Evolutionary conservation across 495 filamentous ascomycete species (phyloP), one percentile per base, ranked within the genome.

Genomic region (Hypoxylon subgilvum): DNA sequence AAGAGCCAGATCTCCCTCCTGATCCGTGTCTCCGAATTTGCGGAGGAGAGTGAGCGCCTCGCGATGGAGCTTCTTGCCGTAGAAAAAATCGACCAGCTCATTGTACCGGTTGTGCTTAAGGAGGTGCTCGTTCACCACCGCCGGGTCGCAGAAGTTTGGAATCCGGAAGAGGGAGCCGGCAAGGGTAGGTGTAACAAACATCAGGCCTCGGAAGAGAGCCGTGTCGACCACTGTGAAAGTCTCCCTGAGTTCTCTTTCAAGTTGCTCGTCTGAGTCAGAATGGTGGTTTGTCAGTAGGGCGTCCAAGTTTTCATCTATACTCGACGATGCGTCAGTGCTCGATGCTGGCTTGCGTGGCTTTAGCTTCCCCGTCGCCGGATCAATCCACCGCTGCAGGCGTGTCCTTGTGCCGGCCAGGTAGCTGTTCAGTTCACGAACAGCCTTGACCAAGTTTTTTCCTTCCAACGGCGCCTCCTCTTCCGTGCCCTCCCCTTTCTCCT

Each of bases 91-190:
- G 22, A 99, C 93, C 0, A 99, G 76, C 69, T 97, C 94, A 48
- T 88, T 91, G 70, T 96, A 96, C 39, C 92, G 88, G 34, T 89
- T 88, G 44, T 86, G 88, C 68, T 96, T 91, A 52, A 95, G 85
- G 6, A 99, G 79, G 56, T 89, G 86, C 71, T 97, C 89, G 69
- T 95, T 93, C 19, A 99, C 92, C 1, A 99, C 94, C 21, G 89
- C 88, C 0, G 94, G 93, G 60, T 97, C 93, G 63, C 94, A 97
- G 71, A 96, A 97, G 69, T 99, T 99, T 69, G 91, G 87, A 42
- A 97, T 91, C 10, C 95, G 91, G 74, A 99, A 96, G 0, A 99
- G 83, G 2, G 92, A 89, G 0, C 89, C 90, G 22, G 90, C 92
- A 0, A 97, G 79, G 1, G 88, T 84, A 4, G 94, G 94, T 8